A percentile compares a stretch with the other conserved stretches of the same genome.
Evolutionary conservation across 2,329 filamentous ascomycete genomes (phyloP).

Genomic region (Metarhizium brunneum): DNA sequence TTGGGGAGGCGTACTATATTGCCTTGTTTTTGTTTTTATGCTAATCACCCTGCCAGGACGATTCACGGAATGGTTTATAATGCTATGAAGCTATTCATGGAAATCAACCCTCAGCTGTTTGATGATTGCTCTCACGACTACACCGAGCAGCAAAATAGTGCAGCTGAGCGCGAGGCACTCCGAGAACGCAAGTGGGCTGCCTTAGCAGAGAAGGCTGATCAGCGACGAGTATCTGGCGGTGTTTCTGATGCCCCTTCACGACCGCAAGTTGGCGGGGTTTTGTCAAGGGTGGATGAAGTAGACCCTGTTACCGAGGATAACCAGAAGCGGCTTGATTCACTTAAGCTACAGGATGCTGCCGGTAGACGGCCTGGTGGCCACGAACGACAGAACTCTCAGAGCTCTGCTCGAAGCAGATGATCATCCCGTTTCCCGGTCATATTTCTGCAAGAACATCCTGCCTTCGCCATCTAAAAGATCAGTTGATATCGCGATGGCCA

Average conservation of each 20-base stretch:
- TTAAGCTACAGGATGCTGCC: slow-evolving; percentile 75
- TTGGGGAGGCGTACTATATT: background rate
- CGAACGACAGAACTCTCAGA: slow-evolving; percentile 52
- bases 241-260: slow-evolving; percentile 21
- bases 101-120: slow-evolving; percentile 96
- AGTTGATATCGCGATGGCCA: background rate
- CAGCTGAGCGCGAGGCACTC: slow-evolving; percentile 70
- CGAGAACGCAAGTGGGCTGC: slow-evolving; percentile 86
- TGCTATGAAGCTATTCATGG: slow-evolving; percentile 99
- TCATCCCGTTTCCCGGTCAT: slow-evolving; percentile 12
- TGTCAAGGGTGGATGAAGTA: slow-evolving; percentile 59
- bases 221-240: slow-evolving; percentile 41
- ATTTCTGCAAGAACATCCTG: background rate
- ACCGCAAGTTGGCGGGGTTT: slow-evolving; percentile 27
- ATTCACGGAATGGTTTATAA: slow-evolving; percentile 99
- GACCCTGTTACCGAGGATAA: slow-evolving; percentile 75
- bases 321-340: slow-evolving; percentile 77
- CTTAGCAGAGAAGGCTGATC: slow-evolving; percentile 70
- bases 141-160: slow-evolving; percentile 89
- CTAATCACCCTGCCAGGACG: slow-evolving; percentile 48
- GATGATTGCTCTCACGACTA: slow-evolving; percentile 99
- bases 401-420: slow-evolving; percentile 43
- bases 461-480: background rate
- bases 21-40: background rate
- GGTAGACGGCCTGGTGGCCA: slow-evolving; percentile 48